These are phyloP conservation scores for Sporisorium graminicola DNA, from an alignment of 1,284 basidiomycete genomes.

Conservation along the genomic window DNA sequence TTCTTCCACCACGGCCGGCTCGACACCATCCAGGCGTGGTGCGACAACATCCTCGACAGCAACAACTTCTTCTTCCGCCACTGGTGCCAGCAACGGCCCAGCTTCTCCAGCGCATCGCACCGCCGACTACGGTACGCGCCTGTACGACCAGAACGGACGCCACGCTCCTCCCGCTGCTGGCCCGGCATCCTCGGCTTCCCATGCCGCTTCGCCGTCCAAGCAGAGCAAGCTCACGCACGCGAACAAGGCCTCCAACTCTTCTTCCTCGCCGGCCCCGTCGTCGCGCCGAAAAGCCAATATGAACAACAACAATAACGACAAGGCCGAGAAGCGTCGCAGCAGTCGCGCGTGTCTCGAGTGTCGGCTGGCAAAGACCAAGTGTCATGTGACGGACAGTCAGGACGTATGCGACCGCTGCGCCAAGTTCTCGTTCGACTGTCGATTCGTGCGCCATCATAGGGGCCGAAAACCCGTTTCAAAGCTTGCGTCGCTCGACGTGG, in stretches of 20 bases:
- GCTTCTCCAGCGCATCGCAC: constrained; percentile 4
- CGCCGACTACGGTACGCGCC: constrained; percentile 13
- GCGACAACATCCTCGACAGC: constrained; percentile 3
- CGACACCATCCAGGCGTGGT: constrained; percentile 25
- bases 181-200: background rate
- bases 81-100: background rate
- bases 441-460: constrained; percentile 44
- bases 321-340: constrained; percentile 40
- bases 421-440: constrained; percentile 47
- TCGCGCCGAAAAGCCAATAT: constrained; percentile 27
- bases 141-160: constrained; percentile 27
- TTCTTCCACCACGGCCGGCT: constrained; percentile 17
- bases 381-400: constrained; percentile 34
- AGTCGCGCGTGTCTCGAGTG: constrained; percentile 50
- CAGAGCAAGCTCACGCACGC: constrained; percentile 2
- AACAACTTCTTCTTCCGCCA: background rate
- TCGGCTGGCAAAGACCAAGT: constrained; percentile 48
- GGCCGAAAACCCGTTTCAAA: constrained; percentile 48
- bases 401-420: constrained; percentile 46
- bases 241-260: constrained; percentile 6
- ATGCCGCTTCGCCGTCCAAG: constrained; percentile 19
- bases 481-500: constrained; percentile 37
- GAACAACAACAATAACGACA: constrained; percentile 39
- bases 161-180: background rate
- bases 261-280: background rate